phyloP scores from a whole-genome alignment of 768 basidiomycete genomes.

The Hypholoma fasciculare region DNA sequence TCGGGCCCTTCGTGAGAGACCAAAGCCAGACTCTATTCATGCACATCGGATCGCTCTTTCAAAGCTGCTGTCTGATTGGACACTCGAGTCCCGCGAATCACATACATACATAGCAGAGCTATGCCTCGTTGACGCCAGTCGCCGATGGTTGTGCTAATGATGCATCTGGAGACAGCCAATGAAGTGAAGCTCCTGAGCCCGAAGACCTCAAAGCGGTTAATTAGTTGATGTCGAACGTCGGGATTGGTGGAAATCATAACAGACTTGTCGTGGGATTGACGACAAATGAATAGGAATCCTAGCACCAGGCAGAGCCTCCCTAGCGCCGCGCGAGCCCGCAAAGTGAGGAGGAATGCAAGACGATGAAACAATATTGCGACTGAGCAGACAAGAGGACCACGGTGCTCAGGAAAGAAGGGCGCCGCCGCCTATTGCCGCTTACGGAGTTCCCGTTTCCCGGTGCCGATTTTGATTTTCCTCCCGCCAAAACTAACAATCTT shows the following conservation, averaged over 20 bases:
- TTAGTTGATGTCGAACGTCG: too few relatives aligned
- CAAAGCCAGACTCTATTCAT: not conserved
- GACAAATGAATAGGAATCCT: too few relatives aligned
- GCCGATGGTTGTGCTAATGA: not conserved
- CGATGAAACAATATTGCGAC: not conserved
- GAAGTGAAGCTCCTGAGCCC: not conserved
- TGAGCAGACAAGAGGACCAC: not conserved
- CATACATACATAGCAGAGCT: too few relatives aligned
- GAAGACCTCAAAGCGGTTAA: not conserved
- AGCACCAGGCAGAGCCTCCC: too few relatives aligned
- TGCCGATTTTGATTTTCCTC: not conserved
- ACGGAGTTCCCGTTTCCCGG: not conserved
- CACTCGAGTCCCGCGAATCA: too few relatives aligned
- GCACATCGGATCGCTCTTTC: not conserved
- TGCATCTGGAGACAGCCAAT: conserved; percentile 2
- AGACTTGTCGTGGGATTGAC: too few relatives aligned
- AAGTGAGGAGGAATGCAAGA: not conserved
- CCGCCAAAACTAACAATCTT: not conserved
- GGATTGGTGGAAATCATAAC: too few relatives aligned
- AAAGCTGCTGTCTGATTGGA: not conserved
- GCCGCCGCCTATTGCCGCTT: not conserved
- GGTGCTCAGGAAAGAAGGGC: not conserved
- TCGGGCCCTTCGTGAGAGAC: conserved; percentile 6
- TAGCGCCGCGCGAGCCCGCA: too few relatives aligned
- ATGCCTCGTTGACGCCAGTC: not conserved